phyloP scores from a whole-genome alignment of 2,329 filamentous ascomycete species.

The Juglanconis juglandina region DNA sequence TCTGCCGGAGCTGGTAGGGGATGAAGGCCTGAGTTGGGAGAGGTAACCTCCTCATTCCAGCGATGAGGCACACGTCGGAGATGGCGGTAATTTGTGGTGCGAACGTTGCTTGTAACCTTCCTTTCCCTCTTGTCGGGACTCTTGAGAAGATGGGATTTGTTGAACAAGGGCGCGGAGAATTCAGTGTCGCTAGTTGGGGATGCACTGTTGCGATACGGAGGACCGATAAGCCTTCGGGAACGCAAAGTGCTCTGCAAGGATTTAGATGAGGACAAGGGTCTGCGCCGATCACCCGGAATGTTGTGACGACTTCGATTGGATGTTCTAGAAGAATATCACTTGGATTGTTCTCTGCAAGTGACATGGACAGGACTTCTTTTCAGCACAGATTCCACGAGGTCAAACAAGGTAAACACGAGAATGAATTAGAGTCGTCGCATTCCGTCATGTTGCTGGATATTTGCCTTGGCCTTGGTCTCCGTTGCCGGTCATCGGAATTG shows the following conservation, averaged over 20 bases:
- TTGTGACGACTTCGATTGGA: neutral
- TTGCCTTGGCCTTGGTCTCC: neutral
- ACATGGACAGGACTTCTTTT: neutral
- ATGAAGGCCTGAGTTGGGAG: slow-evolving; percentile 32
- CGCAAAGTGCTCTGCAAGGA: neutral
- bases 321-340: neutral
- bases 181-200: neutral
- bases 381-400: neutral
- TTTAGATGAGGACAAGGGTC: neutral
- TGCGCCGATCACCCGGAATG: neutral
- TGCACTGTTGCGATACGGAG: neutral
- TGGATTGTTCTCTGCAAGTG: neutral
- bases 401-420: neutral
- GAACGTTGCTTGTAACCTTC: neutral
- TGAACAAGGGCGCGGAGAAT: neutral
- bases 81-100: neutral
- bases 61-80: slow-evolving; percentile 24
- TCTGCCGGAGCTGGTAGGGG: slow-evolving; percentile 20
- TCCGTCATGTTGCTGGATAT: neutral
- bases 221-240: slow-evolving; percentile 13
- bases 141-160: neutral
- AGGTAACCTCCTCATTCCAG: slow-evolving; percentile 44
- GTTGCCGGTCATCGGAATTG: neutral
- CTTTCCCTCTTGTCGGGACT: neutral
- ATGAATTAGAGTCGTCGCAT: neutral